Base-by-base conservation (phyloP, 1,284 basidiomycete genomes). In the Paramarasmius palmivorus region DNA sequence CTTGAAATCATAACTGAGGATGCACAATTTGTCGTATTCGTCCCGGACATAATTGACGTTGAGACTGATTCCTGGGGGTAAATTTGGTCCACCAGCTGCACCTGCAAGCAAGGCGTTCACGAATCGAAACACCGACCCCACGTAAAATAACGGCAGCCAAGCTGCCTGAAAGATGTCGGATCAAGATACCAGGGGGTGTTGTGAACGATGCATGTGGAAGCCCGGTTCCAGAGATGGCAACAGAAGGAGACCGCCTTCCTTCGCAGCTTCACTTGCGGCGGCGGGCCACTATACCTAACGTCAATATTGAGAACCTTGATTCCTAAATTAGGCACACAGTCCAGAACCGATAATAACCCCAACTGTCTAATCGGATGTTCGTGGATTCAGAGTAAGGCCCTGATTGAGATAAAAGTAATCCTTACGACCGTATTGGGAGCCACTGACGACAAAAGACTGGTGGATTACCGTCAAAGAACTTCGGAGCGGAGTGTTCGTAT, bases 31-130 rank as follows among this genome's bases (percentile, higher is more conserved):
- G 70, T 65, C 1, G 69, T 72, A 22, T 71, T 59, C 0, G 76
- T 32, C 12, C 29, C 29, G 7, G n/a, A 32, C 73, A 65, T 74
- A 81, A 67, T 83, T 82, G 57, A 82, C 78, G 63, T 81, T 81
- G 50, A 82, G 54, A 46, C 68, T 70, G 45, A 73, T 68, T 26
- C 69, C 69, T 0, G 63, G 36, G 2, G 78, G 78, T 9, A 81
- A 70, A 52, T 77, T 67, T 0, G 73, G 70, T 8, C n/a, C n/a
- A n/a, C n/a, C n/a, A n/a, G 12, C 25, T 19, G 14, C 44, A 3
- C 61, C 59, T 56, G 29, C 29, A 12, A 74, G 57, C 46, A 77
- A 61, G 1, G 66, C 61, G n/a, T 58, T 32, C 8, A 69, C 59
- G 59, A 76, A 63, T 20, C 58, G 62, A 14, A n/a, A 68, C 55